These are phyloP conservation scores for Castanea crenata DNA, from an alignment of 306 rosid species.

Conservation along the genomic window DNA sequence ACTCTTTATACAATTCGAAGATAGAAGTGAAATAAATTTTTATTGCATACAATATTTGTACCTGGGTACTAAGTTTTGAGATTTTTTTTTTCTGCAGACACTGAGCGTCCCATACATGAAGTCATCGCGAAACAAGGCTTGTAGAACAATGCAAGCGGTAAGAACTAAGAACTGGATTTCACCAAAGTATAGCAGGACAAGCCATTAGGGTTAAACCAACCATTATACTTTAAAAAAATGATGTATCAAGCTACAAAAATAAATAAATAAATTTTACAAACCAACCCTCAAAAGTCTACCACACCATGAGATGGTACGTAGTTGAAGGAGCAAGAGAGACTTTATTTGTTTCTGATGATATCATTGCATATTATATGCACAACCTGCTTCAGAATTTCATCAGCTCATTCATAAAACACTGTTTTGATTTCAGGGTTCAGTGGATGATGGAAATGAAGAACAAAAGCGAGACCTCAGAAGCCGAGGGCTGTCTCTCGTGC, in stretches of 20 bases:
- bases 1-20: neutral
- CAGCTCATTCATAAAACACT: neutral
- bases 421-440: constrained; percentile 32
- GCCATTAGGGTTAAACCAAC: neutral
- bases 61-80: neutral
- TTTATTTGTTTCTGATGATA: neutral
- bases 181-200: neutral
- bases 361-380: neutral
- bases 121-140: constrained; percentile 44
- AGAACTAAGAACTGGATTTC: neutral
- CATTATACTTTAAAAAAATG: neutral
- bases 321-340: neutral
- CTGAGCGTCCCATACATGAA: constrained; percentile 92
- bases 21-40: neutral
- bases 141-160: constrained; percentile 58
- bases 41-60: too few relatives aligned
- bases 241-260: neutral
- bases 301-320: too few relatives aligned
- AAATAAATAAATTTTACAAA: neutral
- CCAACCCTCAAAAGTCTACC: too few relatives aligned
- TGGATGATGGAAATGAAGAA: constrained; percentile 38
- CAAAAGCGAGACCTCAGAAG: constrained; percentile 60
- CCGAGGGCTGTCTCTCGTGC: constrained; percentile 84
- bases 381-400: neutral
- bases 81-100: constrained; percentile 47